Conservation (phyloP, 345 rosid genomes). For the Raphanus raphanistrum region DNA sequence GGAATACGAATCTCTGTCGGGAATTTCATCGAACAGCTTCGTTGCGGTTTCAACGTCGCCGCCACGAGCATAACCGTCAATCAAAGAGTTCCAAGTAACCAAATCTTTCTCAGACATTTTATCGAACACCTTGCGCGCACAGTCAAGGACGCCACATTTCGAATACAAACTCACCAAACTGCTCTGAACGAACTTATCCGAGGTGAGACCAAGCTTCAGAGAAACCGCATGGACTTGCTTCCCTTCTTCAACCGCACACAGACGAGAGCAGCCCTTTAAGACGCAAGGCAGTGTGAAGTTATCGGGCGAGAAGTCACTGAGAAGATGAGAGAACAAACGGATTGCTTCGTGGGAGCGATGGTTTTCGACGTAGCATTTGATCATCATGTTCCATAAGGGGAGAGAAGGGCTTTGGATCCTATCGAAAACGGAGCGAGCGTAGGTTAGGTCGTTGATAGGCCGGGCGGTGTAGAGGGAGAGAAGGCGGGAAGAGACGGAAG, state of each 20-base stretch:
- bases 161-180: conserved; percentile 58
- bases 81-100: conserved; percentile 51
- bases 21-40: conserved; percentile 54
- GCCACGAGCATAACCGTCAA: conserved; percentile 49
- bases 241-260: conserved; percentile 52
- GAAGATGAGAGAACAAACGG: conserved; percentile 38
- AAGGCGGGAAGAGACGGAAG: conserved; percentile 47
- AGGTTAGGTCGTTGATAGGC: conserved; percentile 40
- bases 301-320: conserved; percentile 42
- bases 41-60: conserved; percentile 44
- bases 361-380: conserved; percentile 50
- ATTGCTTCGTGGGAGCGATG: conserved; percentile 50
- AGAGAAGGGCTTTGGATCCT: conserved; percentile 34
- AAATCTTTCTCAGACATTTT: conserved; percentile 45
- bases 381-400: conserved; percentile 48
- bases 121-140: conserved; percentile 49
- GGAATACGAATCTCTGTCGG: conserved; percentile 47
- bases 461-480: conserved; percentile 46
- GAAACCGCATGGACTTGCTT: conserved; percentile 58
- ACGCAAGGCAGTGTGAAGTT: conserved; percentile 55
- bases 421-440: conserved; percentile 54
- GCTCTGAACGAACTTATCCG: conserved; percentile 57
- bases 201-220: conserved; percentile 47
- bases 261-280: conserved; percentile 53
- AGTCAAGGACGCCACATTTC: conserved; percentile 44